These are phyloP conservation scores for Haplosporangium sp. DNA, from an alignment of 371 early-diverging fungal species.

Conservation along the genomic window DNA sequence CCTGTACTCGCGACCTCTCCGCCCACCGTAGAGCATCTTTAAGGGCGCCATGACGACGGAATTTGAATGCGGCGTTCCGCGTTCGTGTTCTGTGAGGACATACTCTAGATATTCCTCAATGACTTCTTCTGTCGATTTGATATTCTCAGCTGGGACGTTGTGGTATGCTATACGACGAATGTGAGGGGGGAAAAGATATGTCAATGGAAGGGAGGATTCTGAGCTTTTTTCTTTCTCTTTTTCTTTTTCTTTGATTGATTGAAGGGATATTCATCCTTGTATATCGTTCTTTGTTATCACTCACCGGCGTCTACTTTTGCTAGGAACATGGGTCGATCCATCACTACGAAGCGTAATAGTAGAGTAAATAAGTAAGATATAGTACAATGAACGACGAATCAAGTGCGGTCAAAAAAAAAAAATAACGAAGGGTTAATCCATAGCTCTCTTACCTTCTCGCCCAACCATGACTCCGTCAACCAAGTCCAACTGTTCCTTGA, in stretches of 20 bases:
- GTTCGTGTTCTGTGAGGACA: slow-evolving; percentile 37
- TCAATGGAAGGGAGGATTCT: neutral
- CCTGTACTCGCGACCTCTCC: slow-evolving; percentile 37
- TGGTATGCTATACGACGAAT: slow-evolving; percentile 37
- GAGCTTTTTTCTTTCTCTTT: no score
- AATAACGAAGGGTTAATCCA: slow-evolving; percentile 26
- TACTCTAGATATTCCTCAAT: slow-evolving; percentile 57
- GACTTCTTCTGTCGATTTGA: slow-evolving; percentile 56
- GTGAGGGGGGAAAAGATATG: neutral
- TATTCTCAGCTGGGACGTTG: slow-evolving; percentile 32
- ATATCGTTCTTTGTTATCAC: neutral
- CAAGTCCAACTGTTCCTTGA: slow-evolving; percentile 57
- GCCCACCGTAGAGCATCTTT: slow-evolving; percentile 48
- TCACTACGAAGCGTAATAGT: slow-evolving; percentile 25
- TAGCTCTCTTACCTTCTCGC: slow-evolving; percentile 63
- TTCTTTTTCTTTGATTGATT: no score
- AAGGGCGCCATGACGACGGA: slow-evolving; percentile 41
- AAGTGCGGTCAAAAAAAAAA: neutral
- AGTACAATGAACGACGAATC: no score
- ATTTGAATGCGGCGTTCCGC: slow-evolving; percentile 49
- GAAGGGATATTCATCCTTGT: neutral
- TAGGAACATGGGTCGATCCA: slow-evolving; percentile 63
- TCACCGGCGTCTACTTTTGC: slow-evolving; percentile 54
- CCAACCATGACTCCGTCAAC: slow-evolving; percentile 85
- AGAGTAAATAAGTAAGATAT: neutral